phyloP scores from a whole-genome alignment of 441 rosid genomes.

The Bocquillonia castaneifolia region DNA sequence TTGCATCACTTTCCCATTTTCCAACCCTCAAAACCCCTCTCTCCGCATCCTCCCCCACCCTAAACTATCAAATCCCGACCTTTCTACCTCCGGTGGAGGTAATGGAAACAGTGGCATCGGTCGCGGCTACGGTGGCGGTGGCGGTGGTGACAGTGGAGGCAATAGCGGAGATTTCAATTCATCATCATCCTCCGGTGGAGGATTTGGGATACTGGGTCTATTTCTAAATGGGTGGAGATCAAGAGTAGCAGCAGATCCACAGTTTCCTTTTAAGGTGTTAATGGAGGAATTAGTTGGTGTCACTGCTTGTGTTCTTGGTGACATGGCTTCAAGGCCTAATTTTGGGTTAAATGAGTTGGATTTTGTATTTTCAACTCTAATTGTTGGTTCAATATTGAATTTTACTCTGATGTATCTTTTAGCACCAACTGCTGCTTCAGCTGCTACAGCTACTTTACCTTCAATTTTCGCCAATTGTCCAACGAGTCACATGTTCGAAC shows the following conservation, averaged over 20 bases:
- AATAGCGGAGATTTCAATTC: constrained; percentile 24
- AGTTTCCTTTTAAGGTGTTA: constrained; percentile 86
- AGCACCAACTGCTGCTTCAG: constrained; percentile 62
- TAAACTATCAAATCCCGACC: constrained; percentile 2
- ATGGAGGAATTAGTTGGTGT: constrained; percentile 96
- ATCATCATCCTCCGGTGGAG: constrained; percentile 21
- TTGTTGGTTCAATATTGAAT: constrained; percentile 83
- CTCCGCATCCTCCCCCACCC: constrained; percentile 29
- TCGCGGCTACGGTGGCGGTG: constrained; percentile 38
- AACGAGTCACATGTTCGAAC: constrained; percentile 74
- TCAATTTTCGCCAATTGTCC: constrained; percentile 71
- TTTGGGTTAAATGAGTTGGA: constrained; percentile 92
- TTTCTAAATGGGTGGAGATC: constrained; percentile 74
- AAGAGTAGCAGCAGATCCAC: constrained; percentile 88
- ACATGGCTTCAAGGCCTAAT: constrained; percentile 96
- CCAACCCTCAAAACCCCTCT: constrained; percentile 31
- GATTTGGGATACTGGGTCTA: constrained; percentile 50
- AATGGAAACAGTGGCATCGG: constrained; percentile 36
- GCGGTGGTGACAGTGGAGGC: constrained; percentile 35
- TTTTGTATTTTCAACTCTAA: constrained; percentile 82
- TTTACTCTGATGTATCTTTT: constrained; percentile 89
- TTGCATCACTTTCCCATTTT: constrained; percentile 27
- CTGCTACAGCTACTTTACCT: constrained; percentile 46
- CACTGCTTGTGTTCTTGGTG: constrained; percentile 76
- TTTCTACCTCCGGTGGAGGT: constrained; percentile 24